Percentiles rank a stretch among this genome's conserved stretches.
These are phyloP conservation scores for Aspergillus sp. DNA, from an alignment of 2,329 filamentous ascomycete species.

Conservation along the genomic window DNA sequence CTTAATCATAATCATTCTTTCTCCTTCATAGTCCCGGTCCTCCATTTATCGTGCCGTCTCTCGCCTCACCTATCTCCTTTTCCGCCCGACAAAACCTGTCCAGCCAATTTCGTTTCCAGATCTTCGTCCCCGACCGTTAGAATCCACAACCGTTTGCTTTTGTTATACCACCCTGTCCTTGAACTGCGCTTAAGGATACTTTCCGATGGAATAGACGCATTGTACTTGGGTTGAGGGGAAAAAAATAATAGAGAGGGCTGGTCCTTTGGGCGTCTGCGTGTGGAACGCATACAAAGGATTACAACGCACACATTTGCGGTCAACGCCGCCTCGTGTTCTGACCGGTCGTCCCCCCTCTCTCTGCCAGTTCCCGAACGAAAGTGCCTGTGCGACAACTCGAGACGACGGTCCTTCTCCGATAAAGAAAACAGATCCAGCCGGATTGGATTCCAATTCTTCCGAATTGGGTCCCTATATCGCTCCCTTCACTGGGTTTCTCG, in stretches of 20 bases:
- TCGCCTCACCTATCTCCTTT: too few species aligned
- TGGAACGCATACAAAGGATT: not conserved
- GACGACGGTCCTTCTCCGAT: slow-evolving; percentile 1
- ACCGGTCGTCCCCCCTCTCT: not conserved
- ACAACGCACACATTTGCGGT: not conserved
- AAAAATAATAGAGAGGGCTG: not conserved
- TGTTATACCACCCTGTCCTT: not conserved
- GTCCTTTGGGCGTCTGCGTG: not conserved
- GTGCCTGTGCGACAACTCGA: not conserved
- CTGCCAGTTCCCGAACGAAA: not conserved
- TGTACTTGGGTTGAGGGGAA: not conserved
- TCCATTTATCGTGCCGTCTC: too few species aligned
- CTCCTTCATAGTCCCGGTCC: too few species aligned
- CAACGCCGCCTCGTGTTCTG: not conserved
- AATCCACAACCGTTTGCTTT: not conserved
- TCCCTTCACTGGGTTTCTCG: not conserved
- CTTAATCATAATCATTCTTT: too few species aligned
- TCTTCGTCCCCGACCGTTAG: not conserved
- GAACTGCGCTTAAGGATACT: not conserved
- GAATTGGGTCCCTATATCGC: too few species aligned
- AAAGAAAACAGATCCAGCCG: not conserved
- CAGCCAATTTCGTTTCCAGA: too few species aligned
- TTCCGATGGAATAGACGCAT: not conserved
- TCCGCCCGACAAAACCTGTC: too few species aligned
- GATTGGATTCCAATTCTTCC: too few species aligned